These are phyloP conservation scores for Cryptomeria japonica DNA, from an alignment of 75 land plant species.

Conservation along the genomic window DNA sequence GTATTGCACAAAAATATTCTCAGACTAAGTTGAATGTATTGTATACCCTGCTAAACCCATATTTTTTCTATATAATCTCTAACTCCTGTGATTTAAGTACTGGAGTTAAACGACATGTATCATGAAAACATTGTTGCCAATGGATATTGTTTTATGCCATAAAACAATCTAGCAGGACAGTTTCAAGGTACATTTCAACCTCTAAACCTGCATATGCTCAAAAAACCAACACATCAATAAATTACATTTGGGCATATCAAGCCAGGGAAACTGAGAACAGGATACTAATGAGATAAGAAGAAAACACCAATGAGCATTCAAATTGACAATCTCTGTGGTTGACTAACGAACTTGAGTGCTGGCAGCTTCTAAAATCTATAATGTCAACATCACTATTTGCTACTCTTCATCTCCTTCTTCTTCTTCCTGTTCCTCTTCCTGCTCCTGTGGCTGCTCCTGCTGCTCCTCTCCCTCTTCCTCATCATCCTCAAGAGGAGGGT, in stretches of 20 bases:
- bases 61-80: background rate
- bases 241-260: background rate
- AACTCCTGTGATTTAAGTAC: background rate
- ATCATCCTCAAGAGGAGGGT: constrained; percentile 92
- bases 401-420: constrained; percentile 11
- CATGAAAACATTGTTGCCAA: background rate
- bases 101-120: background rate
- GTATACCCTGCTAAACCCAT: background rate
- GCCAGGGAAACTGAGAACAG: background rate
- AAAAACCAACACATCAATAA: background rate
- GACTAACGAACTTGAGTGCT: background rate
- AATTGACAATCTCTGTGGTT: background rate
- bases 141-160: background rate
- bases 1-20: background rate
- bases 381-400: background rate
- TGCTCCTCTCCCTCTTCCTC: constrained; percentile 82
- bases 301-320: background rate
- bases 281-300: background rate
- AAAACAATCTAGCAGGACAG: background rate
- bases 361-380: background rate
- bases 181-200: background rate
- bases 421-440: constrained; percentile 54
- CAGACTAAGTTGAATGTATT: background rate
- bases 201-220: background rate
- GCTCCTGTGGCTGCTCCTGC: constrained; percentile 68